phyloP scores from a whole-genome alignment of 805 yeast genomes.

The Jamesozyma jinghongensis region DNA sequence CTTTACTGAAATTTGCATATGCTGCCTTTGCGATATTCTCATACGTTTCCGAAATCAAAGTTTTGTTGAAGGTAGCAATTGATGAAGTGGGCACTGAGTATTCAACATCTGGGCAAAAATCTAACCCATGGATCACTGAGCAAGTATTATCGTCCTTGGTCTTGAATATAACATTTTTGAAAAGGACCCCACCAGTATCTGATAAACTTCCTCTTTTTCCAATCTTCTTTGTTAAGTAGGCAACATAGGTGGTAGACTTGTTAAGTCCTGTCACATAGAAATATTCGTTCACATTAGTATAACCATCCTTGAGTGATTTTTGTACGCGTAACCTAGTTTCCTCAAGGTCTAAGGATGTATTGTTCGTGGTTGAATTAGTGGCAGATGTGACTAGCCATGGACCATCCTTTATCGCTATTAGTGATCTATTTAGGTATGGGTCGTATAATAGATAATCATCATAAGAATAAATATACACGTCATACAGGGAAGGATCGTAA shows the following conservation, averaged over 20 bases:
- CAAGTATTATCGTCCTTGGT: slow-evolving; percentile 52
- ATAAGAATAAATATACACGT: slow-evolving; percentile 41
- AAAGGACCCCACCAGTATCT: slow-evolving; percentile 55
- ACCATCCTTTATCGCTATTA: slow-evolving; percentile 63
- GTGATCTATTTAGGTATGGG: slow-evolving; percentile 40
- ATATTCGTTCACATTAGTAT: slow-evolving; percentile 47
- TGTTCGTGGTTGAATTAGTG: slow-evolving; percentile 4
- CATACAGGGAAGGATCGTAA: slow-evolving; percentile 23
- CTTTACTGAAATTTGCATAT: slow-evolving; percentile 61
- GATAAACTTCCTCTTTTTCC: slow-evolving; percentile 22
- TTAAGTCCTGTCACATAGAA: slow-evolving; percentile 55
- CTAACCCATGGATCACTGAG: slow-evolving; percentile 60
- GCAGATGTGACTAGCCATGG: slow-evolving; percentile 31
- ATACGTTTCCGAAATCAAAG: slow-evolving; percentile 39
- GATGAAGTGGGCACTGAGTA: slow-evolving; percentile 69
- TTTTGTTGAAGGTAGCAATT: slow-evolving; percentile 27
- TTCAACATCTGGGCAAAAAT: slow-evolving; percentile 73
- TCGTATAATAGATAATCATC: slow-evolving; percentile 31
- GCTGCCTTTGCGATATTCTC: slow-evolving; percentile 51
- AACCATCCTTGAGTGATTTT: slow-evolving; percentile 36
- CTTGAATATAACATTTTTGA: slow-evolving; percentile 45
- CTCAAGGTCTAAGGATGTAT: slow-evolving; percentile 7
- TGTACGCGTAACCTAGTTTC: slow-evolving; percentile 13
- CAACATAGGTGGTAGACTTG: slow-evolving; percentile 52
- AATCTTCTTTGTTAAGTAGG: slow-evolving; percentile 47